Conservation (phyloP, 306 rosid genomes). For the Urtica urens region DNA sequence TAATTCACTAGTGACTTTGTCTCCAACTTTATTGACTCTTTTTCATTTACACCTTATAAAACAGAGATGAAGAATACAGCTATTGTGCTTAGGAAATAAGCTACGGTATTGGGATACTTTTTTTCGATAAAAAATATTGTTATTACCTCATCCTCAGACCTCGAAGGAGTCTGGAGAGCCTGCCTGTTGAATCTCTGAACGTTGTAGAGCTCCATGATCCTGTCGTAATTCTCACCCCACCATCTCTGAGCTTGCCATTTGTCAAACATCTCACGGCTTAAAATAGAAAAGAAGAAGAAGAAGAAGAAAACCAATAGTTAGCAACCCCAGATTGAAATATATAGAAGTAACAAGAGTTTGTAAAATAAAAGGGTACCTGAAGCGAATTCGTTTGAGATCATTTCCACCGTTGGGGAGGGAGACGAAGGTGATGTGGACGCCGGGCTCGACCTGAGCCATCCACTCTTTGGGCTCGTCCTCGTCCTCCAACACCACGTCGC, state of each 20-base stretch:
- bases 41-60: too few species aligned
- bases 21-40: too few species aligned
- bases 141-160: conserved; percentile 81
- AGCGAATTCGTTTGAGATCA: conserved; percentile 78
- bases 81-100: too few species aligned
- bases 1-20: too few species aligned
- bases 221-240: conserved; percentile 95
- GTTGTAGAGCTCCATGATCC: conserved; percentile 83
- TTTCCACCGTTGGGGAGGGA: conserved; percentile 89
- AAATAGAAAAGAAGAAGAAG: conserved; percentile 24
- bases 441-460: conserved; percentile 99
- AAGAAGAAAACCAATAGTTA: neutral
- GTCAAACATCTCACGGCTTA: conserved; percentile 85
- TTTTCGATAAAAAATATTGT: too few species aligned
- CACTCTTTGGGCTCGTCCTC: conserved; percentile 63
- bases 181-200: conserved; percentile 69
- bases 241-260: conserved; percentile 86
- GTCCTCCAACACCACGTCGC: conserved; percentile 56
- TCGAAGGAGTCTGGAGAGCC: conserved; percentile 59
- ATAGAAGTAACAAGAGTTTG: neutral
- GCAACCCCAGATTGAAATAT: neutral
- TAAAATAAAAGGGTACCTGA: conserved; percentile 42
- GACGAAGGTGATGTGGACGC: conserved; percentile 67
- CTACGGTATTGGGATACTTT: too few species aligned
- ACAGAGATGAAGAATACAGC: too few species aligned